These are phyloP conservation scores for Geosmithia putterillii DNA, from an alignment of 2,329 filamentous ascomycete genomes.

Conservation along the genomic window DNA sequence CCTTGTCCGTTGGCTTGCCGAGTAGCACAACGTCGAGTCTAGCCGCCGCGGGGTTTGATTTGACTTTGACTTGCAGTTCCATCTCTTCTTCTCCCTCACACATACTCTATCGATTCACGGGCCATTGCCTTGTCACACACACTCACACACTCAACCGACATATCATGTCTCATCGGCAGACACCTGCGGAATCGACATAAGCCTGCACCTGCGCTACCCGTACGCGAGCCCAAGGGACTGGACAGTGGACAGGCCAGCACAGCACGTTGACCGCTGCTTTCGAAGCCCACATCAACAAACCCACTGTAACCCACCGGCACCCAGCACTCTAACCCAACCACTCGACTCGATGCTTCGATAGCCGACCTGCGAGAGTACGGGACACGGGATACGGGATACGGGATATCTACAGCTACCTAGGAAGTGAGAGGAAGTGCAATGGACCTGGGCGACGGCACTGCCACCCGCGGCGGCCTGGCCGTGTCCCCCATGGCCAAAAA, in stretches of 20 bases:
- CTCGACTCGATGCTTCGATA: background rate
- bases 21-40: too few relatives aligned
- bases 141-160: too few relatives aligned
- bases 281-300: background rate
- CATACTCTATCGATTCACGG: too few relatives aligned
- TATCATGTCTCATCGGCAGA: background rate
- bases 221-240: too few relatives aligned
- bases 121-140: too few relatives aligned
- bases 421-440: background rate
- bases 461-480: constrained; percentile 6
- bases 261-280: background rate
- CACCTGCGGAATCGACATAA: background rate
- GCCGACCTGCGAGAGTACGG: too few relatives aligned
- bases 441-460: background rate
- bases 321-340: background rate
- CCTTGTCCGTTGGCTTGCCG: too few relatives aligned
- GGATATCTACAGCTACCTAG: background rate
- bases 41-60: too few relatives aligned
- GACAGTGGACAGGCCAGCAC: background rate
- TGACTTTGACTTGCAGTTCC: too few relatives aligned
- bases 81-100: too few relatives aligned
- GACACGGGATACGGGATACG: background rate
- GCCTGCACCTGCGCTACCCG: too few relatives aligned
- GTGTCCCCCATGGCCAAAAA: constrained; percentile 40
- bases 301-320: background rate